phyloP scores from a whole-genome alignment of 176 grass and related monocot genomes.

The Coix lacrymajobi region DNA sequence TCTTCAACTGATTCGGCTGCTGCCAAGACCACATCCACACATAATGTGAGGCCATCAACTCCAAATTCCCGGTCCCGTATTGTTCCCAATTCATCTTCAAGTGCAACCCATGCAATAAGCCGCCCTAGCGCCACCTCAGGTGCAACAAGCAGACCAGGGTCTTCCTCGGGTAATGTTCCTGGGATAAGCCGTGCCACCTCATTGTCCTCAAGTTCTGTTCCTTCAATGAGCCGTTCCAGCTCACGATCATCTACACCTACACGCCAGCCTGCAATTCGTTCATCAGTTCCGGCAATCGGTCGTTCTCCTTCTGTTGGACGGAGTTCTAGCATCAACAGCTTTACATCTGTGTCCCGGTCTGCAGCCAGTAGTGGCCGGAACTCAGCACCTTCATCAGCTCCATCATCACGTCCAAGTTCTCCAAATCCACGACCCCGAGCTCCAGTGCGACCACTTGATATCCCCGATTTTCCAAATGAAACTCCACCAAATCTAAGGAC shows the following conservation, averaged over 20 bases:
- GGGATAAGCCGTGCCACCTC: slow-evolving; percentile 39
- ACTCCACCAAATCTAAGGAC: slow-evolving; percentile 86
- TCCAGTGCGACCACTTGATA: slow-evolving; percentile 80
- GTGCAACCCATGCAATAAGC: slow-evolving; percentile 22
- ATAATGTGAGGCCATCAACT: slow-evolving; percentile 76
- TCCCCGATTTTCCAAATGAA: slow-evolving; percentile 87
- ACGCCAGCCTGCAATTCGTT: slow-evolving; percentile 44
- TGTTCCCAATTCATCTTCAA: slow-evolving; percentile 40
- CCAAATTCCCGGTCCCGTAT: slow-evolving; percentile 56
- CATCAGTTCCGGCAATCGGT: slow-evolving; percentile 38
- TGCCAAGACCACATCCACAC: slow-evolving; percentile 32
- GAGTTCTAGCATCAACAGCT: slow-evolving; percentile 33
- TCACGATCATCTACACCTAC: slow-evolving; percentile 81
- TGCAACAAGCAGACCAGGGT: slow-evolving; percentile 18
- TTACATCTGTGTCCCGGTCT: slow-evolving; percentile 42
- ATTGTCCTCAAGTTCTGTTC: slow-evolving; percentile 38
- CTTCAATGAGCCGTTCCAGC: slow-evolving; percentile 50
- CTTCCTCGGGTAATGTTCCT: slow-evolving; percentile 40
- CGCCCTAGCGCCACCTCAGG: slow-evolving; percentile 29
- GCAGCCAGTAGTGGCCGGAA: slow-evolving; percentile 47
- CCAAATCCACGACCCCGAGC: slow-evolving; percentile 58
- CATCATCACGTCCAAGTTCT: slow-evolving; percentile 77
- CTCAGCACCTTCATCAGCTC: slow-evolving; percentile 71
- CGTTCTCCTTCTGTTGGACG: slow-evolving; percentile 72
- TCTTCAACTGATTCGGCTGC: slow-evolving; percentile 35